These are phyloP conservation scores for Nepenthes mirabilis DNA, from an alignment of 148 eudicot species.

Conservation along the genomic window DNA sequence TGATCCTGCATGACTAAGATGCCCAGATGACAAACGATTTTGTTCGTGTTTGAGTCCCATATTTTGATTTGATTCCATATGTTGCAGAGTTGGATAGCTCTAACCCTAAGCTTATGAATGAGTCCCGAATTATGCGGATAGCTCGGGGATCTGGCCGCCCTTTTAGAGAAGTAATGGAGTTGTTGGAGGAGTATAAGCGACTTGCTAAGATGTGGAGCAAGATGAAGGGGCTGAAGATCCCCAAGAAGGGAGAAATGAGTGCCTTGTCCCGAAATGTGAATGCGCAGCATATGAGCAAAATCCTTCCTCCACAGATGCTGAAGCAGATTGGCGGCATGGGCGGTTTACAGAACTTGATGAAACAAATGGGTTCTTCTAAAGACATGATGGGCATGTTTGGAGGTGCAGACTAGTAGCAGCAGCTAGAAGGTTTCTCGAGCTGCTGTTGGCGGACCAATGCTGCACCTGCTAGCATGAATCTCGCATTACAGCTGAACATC, in stretches of 20 bases:
- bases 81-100: constrained; percentile 83
- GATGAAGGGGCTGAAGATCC: constrained; percentile 95
- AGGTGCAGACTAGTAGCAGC: constrained; percentile 38
- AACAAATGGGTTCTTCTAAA: constrained; percentile 77
- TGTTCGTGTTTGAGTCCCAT: neutral
- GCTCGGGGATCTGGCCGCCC: constrained; percentile 86
- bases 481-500: too few relatives aligned
- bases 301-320: constrained; percentile 79
- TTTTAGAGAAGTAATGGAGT: constrained; percentile 62
- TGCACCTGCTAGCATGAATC: too few relatives aligned
- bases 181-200: constrained; percentile 88
- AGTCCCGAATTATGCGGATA: constrained; percentile 79
- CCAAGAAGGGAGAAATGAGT: constrained; percentile 92
- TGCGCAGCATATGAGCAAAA: constrained; percentile 83
- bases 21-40: neutral
- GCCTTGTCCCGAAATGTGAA: constrained; percentile 78
- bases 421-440: neutral
- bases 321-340: constrained; percentile 93
- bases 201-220: constrained; percentile 87
- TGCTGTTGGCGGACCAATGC: neutral
- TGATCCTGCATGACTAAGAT: neutral
- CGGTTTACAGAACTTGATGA: constrained; percentile 74
- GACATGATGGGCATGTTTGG: constrained; percentile 98
- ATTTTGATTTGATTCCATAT: neutral
- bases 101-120: constrained; percentile 76